phyloP scores from a whole-genome alignment of 108 stramenopile species.

The Conticribra guillardii region DNA sequence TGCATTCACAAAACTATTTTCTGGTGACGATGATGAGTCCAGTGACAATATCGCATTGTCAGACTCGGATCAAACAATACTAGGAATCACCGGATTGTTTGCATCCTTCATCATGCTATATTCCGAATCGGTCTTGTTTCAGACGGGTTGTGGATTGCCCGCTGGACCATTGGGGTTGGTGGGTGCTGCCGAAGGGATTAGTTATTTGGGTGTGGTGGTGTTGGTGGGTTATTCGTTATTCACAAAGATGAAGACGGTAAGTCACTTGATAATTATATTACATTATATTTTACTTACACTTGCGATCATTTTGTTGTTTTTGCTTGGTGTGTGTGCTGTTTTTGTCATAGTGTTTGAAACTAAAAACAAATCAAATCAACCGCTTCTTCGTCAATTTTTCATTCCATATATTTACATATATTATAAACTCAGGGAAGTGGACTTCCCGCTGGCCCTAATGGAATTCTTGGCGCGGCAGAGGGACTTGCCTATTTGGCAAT shows the following conservation, averaged over 20 bases:
- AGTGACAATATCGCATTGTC: neutral
- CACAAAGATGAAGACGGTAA: constrained; percentile 65
- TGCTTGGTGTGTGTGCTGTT: too few species aligned
- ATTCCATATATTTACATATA: neutral
- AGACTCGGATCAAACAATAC: constrained; percentile 29
- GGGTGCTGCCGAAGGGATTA: constrained; percentile 69
- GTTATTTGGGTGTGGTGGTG: constrained; percentile 62
- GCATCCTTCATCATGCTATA: constrained; percentile 61
- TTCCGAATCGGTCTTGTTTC: constrained; percentile 70
- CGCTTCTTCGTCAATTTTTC: too few species aligned
- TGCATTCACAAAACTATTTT: too few species aligned
- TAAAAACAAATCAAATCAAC: too few species aligned
- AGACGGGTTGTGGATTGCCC: constrained; percentile 79
- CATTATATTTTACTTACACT: too few species aligned
- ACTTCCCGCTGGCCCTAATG: constrained; percentile 67
- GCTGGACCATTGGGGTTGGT: constrained; percentile 75
- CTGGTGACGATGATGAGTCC: too few species aligned
- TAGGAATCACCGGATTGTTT: constrained; percentile 53
- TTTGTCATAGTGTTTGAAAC: too few species aligned
- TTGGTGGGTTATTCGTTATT: constrained; percentile 55
- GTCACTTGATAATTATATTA: too few species aligned
- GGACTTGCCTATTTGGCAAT: constrained; percentile 68
- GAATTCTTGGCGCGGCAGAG: constrained; percentile 76
- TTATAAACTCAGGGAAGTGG: constrained; percentile 50
- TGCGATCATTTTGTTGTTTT: too few species aligned